Percentiles rank a stretch among this genome's conserved stretches.
phyloP scores from a whole-genome alignment of 78 protist genomes.

The Cavenderia fasciculata region DNA sequence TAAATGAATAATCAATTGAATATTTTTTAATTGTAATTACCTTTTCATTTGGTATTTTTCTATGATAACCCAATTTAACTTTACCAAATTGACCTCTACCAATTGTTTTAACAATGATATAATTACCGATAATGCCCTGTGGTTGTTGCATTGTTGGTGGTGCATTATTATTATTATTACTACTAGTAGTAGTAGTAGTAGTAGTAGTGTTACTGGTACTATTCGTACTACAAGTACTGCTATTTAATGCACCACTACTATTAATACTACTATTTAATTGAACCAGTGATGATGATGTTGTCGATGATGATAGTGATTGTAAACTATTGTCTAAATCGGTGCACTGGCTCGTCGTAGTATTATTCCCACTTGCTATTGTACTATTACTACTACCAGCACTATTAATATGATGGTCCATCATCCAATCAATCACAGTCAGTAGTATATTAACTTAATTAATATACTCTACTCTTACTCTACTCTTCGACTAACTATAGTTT shows the following conservation, averaged over 20 bases:
- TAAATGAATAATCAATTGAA: not conserved
- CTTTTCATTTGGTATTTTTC: conserved; percentile 78
- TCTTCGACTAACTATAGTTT: no score
- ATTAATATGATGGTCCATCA: no score
- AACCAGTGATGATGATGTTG: not conserved
- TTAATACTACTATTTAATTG: not conserved
- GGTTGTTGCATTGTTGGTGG: conserved; percentile 4
- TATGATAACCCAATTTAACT: conserved; percentile 83
- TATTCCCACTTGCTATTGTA: not conserved
- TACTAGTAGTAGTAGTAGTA: not conserved
- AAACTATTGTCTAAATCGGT: not conserved
- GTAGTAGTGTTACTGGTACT: not conserved
- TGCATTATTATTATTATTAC: not conserved
- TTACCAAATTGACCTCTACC: conserved; percentile 88
- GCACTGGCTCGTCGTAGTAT: not conserved
- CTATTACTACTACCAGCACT: not conserved
- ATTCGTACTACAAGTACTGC: not conserved
- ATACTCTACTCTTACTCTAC: no score
- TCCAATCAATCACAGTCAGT: not conserved
- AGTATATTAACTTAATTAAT: no score
- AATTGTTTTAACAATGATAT: conserved; percentile 72
- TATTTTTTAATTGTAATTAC: conserved; percentile 15
- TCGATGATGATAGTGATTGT: not conserved
- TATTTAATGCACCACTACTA: not conserved
- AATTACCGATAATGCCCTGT: conserved; percentile 71